Percentiles rank a stretch among this genome's conserved stretches.
Conservation (phyloP, 2,329 filamentous ascomycete species). For the Pseudogymnoascus sp. region DNA sequence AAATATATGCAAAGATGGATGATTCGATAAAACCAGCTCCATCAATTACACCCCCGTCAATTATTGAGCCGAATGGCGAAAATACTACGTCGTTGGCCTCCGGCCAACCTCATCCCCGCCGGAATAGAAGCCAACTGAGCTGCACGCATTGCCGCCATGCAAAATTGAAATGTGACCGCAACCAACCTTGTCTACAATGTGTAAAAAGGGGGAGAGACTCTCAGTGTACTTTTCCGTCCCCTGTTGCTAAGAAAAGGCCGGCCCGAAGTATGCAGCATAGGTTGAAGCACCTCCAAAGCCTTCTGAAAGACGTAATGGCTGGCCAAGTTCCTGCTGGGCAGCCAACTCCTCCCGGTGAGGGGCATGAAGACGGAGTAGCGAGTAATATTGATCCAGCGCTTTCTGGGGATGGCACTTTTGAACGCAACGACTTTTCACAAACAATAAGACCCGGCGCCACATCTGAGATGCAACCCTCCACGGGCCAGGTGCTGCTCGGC, state of each 20-base stretch:
- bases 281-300: constrained; percentile 47
- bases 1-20: not conserved
- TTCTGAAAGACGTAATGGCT: constrained; percentile 50
- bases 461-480: constrained; percentile 13
- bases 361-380: not conserved
- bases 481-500: constrained; percentile 39
- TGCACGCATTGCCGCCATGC: constrained; percentile 20
- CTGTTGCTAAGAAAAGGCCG: constrained; percentile 34
- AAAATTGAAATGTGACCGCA: constrained; percentile 45
- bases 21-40: not conserved
- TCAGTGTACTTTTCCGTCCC: constrained; percentile 43
- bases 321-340: constrained; percentile 12
- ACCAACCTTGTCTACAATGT: constrained; percentile 46
- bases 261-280: constrained; percentile 46
- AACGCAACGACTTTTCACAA: not conserved
- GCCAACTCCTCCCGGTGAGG: not conserved
- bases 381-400: not conserved
- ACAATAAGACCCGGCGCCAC: constrained; percentile 15
- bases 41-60: not conserved
- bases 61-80: not conserved
- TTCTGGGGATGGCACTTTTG: not conserved
- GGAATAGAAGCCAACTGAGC: constrained; percentile 6
- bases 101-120: not conserved
- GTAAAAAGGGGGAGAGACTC: constrained; percentile 41
- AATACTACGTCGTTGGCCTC: not conserved